A percentile compares a stretch with the other conserved stretches of the same genome.
Evolutionary conservation across 257 asterid species (phyloP).

Genomic region (Mitragyna speciosa): DNA sequence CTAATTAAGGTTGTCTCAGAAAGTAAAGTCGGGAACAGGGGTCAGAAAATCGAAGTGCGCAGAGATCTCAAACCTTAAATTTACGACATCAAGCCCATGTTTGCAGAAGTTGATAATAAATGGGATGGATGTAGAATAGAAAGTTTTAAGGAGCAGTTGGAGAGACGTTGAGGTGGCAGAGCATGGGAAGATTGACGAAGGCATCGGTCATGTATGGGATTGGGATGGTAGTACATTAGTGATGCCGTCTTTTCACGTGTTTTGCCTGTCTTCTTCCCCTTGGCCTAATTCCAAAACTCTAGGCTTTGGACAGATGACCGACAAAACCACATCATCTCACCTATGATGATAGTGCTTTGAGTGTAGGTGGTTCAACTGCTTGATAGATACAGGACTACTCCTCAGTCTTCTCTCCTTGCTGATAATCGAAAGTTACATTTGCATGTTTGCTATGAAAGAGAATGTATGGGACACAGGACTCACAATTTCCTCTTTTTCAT

Average conservation of each 20-base stretch:
- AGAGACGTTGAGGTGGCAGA: constrained; percentile 14
- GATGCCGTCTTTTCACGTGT: constrained; percentile 24
- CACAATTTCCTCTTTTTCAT: too few species aligned
- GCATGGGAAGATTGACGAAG: constrained; percentile 20
- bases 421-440: neutral
- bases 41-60: constrained; percentile 2
- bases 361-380: neutral
- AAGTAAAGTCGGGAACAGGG: neutral
- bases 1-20: neutral
- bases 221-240: constrained; percentile 8
- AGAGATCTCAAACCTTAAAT: neutral
- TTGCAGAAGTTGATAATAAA: neutral
- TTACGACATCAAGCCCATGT: neutral
- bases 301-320: neutral
- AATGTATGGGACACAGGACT: too few species aligned
- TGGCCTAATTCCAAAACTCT: constrained; percentile 14
- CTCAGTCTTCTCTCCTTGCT: neutral
- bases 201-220: constrained; percentile 1
- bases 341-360: neutral
- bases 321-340: neutral
- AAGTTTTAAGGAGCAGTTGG: constrained; percentile 1
- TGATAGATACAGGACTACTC: neutral
- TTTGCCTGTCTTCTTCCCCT: constrained; percentile 19
- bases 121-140: neutral
- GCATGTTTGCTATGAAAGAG: neutral